These are phyloP conservation scores for Alternaria brassicicola DNA, from an alignment of 2,329 filamentous ascomycete species.

Conservation along the genomic window DNA sequence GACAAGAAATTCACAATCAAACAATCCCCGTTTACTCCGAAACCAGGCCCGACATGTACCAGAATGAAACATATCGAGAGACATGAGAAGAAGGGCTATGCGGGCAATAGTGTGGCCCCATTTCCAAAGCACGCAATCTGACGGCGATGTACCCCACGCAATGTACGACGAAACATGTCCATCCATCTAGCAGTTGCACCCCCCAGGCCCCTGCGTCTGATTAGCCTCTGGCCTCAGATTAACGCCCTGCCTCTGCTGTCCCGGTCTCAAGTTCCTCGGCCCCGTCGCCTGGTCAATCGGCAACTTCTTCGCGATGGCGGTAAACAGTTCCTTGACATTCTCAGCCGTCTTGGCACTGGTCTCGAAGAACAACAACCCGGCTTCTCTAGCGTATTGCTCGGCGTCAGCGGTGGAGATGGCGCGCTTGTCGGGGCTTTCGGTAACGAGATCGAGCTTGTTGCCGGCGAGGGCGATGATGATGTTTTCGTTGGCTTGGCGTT, in stretches of 20 bases:
- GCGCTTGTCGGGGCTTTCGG: constrained; percentile 92
- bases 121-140: no score
- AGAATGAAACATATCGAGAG: no score
- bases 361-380: constrained; percentile 95
- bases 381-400: constrained; percentile 92
- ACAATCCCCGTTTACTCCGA: no score
- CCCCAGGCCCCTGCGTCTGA: constrained; percentile 62
- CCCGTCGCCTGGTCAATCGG: constrained; percentile 88
- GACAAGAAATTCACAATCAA: no score
- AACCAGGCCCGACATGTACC: no score
- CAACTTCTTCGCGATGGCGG: constrained; percentile 95
- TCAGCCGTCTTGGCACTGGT: constrained; percentile 97
- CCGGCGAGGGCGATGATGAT: constrained; percentile 98
- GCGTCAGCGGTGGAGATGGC: constrained; percentile 88
- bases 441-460: constrained; percentile 92
- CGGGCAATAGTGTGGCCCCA: no score
- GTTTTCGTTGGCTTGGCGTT: constrained; percentile 98
- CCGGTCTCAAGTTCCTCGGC: constrained; percentile 77
- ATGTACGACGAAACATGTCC: no score
- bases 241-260: constrained; percentile 66
- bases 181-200: constrained; percentile 69
- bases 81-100: no score
- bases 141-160: no score
- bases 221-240: constrained; percentile 69
- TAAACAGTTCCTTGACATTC: constrained; percentile 95